Percentiles rank a stretch among this genome's conserved stretches.
Evolutionary conservation across 2,329 filamentous ascomycete species (phyloP).

Genomic region (Penicillium sp.): DNA sequence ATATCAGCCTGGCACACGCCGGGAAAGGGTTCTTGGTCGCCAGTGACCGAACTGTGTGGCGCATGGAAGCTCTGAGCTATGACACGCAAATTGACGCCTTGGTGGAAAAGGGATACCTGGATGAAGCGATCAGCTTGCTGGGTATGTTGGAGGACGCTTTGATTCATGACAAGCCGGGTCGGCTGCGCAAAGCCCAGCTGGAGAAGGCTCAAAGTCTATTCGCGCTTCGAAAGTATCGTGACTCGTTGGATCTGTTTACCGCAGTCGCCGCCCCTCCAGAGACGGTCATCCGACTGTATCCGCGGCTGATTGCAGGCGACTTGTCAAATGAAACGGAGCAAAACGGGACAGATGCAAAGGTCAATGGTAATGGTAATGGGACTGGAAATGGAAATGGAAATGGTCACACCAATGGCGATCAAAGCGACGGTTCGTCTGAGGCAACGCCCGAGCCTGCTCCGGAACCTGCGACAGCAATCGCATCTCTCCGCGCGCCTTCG

Average conservation of each 20-base stretch:
- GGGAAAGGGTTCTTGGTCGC: constrained; percentile 93
- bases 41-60: constrained; percentile 88
- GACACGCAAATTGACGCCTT: constrained; percentile 82
- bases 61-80: constrained; percentile 90
- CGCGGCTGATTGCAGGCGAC: constrained; percentile 74
- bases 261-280: constrained; percentile 86
- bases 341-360: constrained; percentile 33
- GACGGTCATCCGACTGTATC: constrained; percentile 78
- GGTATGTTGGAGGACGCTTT: constrained; percentile 89
- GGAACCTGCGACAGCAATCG: constrained; percentile 11
- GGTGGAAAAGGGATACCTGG: constrained; percentile 65
- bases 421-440: constrained; percentile 25
- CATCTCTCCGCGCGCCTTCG: constrained; percentile 31
- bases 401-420: constrained; percentile 24
- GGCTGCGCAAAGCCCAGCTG: constrained; percentile 81
- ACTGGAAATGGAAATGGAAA: constrained; percentile 23
- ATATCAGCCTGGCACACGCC: constrained; percentile 87
- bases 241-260: constrained; percentile 84
- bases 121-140: constrained; percentile 87
- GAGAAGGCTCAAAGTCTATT: constrained; percentile 85
- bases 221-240: constrained; percentile 71
- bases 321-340: constrained; percentile 57
- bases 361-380: constrained; percentile 26
- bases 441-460: constrained; percentile 6
- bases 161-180: constrained; percentile 71